These are phyloP conservation scores for Fusarium continuum DNA, from an alignment of 2,329 filamentous ascomycete genomes.

Conservation along the genomic window DNA sequence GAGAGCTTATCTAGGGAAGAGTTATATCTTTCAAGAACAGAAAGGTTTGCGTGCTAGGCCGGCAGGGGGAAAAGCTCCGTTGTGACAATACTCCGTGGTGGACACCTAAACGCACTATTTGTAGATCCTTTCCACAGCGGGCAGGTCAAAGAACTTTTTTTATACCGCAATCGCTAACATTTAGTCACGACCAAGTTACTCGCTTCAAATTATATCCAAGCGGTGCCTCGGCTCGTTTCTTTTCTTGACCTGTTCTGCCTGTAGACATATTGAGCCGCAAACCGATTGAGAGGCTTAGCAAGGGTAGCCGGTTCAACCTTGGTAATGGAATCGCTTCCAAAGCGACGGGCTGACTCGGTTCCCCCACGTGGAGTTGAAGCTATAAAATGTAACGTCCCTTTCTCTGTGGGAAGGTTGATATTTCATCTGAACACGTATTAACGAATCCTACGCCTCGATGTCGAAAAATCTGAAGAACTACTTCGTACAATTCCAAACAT, in stretches of 20 bases:
- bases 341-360: no score
- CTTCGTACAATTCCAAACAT: no score
- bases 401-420: no score
- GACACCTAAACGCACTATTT: neutral
- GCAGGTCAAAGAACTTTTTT: neutral
- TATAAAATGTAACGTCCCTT: no score
- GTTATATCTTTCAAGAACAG: no score
- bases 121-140: neutral
- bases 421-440: no score
- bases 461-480: no score
- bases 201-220: neutral
- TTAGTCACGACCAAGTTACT: neutral
- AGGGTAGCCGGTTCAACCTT: neutral
- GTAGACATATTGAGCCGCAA: neutral
- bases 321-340: no score
- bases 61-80: neutral
- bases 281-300: no score
- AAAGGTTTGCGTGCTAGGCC: no score
- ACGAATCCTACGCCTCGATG: no score
- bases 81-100: neutral
- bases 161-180: neutral
- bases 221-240: neutral
- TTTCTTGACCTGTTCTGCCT: neutral
- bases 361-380: no score
- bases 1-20: neutral